Evolutionary conservation across 345 rosid species (phyloP).

Genomic region (Arabidopsis suecica): DNA sequence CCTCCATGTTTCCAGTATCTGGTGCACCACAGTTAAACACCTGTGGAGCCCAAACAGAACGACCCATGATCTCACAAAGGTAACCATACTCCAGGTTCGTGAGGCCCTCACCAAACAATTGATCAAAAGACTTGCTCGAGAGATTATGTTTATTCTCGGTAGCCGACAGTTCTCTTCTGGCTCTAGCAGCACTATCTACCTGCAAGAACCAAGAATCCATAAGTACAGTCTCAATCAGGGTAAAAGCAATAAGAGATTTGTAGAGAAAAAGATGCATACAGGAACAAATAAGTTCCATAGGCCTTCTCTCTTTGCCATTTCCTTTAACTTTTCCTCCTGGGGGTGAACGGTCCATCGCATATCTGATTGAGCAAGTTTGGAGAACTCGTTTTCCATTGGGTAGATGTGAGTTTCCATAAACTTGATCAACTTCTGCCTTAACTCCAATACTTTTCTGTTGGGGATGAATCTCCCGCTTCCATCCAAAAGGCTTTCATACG

Average conservation of each 20-base stretch:
- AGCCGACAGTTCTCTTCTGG: conserved; percentile 61
- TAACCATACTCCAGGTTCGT: conserved; percentile 96
- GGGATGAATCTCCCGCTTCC: conserved; percentile 78
- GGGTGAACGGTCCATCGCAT: conserved; percentile 90
- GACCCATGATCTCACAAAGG: conserved; percentile 99
- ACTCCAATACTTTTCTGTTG: conserved; percentile 59
- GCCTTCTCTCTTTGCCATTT: conserved; percentile 86
- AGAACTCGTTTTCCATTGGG: conserved; percentile 81
- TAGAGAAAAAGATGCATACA: conserved; percentile 51
- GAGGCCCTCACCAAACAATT: conserved; percentile 84
- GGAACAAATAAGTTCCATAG: conserved; percentile 95
- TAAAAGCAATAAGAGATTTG: conserved; percentile 19
- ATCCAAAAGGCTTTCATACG: conserved; percentile 51
- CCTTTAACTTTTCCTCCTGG: conserved; percentile 87
- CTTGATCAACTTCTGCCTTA: conserved; percentile 72
- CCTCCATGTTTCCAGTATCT: conserved; percentile 99
- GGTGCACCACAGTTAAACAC: conserved; percentile 97
- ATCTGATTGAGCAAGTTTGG: conserved; percentile 74
- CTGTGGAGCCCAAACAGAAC: conserved; percentile 95
- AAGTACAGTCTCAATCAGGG: not conserved
- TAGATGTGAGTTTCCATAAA: conserved; percentile 93
- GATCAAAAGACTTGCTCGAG: conserved; percentile 46
- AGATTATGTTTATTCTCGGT: conserved; percentile 45
- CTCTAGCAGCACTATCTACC: conserved; percentile 91
- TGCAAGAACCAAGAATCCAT: conserved; percentile 50